Percentiles rank a stretch among this genome's conserved stretches.
Evolutionary conservation across 1,139 yeast genomes (phyloP).

Genomic region (Hyphopichia burtonii): DNA sequence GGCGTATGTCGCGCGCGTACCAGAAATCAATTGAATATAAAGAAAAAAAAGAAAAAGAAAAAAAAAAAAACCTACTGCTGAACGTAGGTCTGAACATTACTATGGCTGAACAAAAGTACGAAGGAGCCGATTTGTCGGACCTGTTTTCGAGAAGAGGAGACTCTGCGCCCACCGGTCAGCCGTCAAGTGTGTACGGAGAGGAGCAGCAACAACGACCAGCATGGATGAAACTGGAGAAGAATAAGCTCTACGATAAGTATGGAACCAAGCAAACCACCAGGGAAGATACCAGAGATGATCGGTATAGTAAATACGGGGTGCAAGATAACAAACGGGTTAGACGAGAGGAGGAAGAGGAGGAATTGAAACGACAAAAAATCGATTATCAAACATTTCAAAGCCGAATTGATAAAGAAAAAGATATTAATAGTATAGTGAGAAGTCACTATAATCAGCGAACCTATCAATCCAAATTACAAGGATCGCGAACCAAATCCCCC

Average conservation of each 20-base stretch:
- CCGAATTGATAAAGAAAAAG: conserved; percentile 35
- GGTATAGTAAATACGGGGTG: conserved; percentile 31
- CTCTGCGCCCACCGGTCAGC: background rate
- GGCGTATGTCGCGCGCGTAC: too few relatives aligned
- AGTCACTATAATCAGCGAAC: conserved; percentile 87
- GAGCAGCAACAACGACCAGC: conserved; percentile 33
- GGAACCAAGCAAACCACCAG: conserved; percentile 16
- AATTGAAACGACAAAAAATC: conserved; percentile 21
- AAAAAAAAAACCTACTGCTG: too few relatives aligned
- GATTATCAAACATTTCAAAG: conserved; percentile 45
- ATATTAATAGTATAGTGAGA: conserved; percentile 63
- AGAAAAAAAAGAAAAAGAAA: too few relatives aligned
- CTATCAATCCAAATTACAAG: conserved; percentile 59
- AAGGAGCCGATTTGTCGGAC: conserved; percentile 13
- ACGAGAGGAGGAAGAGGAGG: background rate
- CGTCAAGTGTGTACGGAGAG: conserved; percentile 27
- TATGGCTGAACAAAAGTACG: conserved; percentile 4
- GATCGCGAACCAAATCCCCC: conserved; percentile 70
- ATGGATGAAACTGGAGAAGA: conserved; percentile 36
- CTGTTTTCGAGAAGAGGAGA: conserved; percentile 28
- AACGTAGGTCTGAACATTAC: too few relatives aligned
- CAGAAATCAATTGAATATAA: too few relatives aligned
- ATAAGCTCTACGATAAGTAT: conserved; percentile 41
- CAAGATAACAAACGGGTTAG: background rate
- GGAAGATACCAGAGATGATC: conserved; percentile 16